Conservation (phyloP, 176 grass and related monocot genomes). For the Triticum urartu region DNA sequence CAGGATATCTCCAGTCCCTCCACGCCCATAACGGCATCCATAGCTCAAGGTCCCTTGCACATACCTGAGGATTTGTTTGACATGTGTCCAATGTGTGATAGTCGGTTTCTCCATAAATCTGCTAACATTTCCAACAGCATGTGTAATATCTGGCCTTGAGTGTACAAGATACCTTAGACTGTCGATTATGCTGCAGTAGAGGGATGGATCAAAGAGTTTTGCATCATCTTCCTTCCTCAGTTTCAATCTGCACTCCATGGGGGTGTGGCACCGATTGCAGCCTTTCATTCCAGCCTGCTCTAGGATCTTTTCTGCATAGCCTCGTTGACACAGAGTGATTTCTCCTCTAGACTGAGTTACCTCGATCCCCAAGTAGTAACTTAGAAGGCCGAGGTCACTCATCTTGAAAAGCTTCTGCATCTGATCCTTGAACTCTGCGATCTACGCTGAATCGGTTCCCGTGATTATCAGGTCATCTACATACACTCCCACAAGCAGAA, state of each 20-base stretch:
- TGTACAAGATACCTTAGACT: not conserved
- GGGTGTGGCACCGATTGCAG: no score
- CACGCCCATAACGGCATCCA: not conserved
- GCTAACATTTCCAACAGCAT: not conserved
- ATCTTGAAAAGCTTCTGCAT: not conserved
- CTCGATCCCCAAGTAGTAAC: not conserved
- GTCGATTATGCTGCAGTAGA: not conserved
- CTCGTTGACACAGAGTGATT: not conserved
- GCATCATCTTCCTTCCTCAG: not conserved
- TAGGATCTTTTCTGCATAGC: not conserved
- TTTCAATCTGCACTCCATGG: not conserved
- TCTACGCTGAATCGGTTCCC: not conserved
- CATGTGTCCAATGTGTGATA: not conserved
- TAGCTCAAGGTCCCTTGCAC: not conserved
- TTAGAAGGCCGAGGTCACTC: not conserved
- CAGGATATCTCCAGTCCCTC: not conserved
- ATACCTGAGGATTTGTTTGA: not conserved
- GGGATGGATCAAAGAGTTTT: not conserved
- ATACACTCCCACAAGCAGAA: not conserved
- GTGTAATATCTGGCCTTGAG: not conserved
- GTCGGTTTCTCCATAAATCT: not conserved
- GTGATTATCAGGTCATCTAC: not conserved
- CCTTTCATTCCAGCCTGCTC: not conserved
- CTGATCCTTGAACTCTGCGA: not conserved
- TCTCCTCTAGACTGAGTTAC: not conserved